These are phyloP conservation scores for Crotalaria pallida DNA, from an alignment of 306 rosid genomes.

Conservation along the genomic window DNA sequence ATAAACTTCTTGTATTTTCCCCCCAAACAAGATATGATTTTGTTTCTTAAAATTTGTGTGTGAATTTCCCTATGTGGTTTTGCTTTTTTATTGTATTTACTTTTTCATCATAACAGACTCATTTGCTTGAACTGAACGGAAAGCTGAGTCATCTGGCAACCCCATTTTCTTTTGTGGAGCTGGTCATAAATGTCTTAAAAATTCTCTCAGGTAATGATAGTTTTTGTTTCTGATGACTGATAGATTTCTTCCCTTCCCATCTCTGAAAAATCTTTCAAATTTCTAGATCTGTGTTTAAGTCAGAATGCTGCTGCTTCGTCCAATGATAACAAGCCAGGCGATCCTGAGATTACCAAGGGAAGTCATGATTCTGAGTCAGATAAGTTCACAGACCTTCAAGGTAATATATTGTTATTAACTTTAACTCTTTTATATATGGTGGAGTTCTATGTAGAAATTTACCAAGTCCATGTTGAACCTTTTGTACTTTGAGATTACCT, in stretches of 20 bases:
- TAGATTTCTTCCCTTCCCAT: conserved; percentile 23
- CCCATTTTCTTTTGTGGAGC: conserved; percentile 52
- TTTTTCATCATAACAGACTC: conserved; percentile 51
- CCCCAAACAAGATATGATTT: not conserved
- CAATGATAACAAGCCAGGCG: conserved; percentile 6
- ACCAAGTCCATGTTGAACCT: not conserved
- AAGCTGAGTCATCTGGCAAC: conserved; percentile 35
- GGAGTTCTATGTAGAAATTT: not conserved
- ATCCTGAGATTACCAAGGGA: not conserved
- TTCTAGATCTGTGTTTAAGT: conserved; percentile 26
- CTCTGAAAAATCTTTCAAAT: not conserved
- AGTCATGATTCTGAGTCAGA: conserved; percentile 29
- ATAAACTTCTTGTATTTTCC: not conserved
- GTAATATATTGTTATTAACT: conserved; percentile 20
- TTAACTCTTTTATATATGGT: not conserved
- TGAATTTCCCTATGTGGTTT: not conserved
- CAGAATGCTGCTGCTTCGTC: conserved; percentile 23
- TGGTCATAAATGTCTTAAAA: conserved; percentile 62
- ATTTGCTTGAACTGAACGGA: conserved; percentile 81
- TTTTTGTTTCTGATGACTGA: conserved; percentile 24
- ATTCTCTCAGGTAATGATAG: conserved; percentile 70
- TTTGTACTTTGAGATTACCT: not conserved
- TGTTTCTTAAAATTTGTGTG: conserved; percentile 6
- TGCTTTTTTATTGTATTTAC: conserved; percentile 11
- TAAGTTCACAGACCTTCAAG: conserved; percentile 15